These are phyloP conservation scores for Cucurbita ficifolia DNA, from an alignment of 306 rosid genomes.

Conservation along the genomic window DNA sequence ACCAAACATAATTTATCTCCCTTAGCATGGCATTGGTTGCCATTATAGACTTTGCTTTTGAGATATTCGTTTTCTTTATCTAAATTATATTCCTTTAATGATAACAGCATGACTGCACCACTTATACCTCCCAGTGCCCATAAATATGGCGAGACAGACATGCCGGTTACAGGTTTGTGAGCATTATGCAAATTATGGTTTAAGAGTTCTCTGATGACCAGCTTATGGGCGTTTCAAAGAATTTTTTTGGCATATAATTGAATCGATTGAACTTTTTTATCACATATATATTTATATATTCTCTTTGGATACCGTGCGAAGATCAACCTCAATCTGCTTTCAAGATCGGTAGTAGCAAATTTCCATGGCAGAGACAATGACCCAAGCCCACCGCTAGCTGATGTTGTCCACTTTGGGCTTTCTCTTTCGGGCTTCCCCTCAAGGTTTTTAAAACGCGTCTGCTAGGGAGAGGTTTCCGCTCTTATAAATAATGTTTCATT, in stretches of 20 bases:
- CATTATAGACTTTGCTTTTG: not conserved
- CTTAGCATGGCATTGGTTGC: not conserved
- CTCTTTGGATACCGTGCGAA: no score
- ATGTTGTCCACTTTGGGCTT: no score
- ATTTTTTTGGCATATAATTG: no score
- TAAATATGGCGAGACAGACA: constrained; percentile 65
- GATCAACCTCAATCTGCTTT: no score
- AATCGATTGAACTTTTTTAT: not conserved
- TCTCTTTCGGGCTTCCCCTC: no score
- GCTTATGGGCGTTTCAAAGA: not conserved
- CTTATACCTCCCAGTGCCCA: constrained; percentile 65
- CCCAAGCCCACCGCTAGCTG: no score
- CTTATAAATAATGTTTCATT: no score
- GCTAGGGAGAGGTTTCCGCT: no score
- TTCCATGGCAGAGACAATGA: no score
- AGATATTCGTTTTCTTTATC: not conserved
- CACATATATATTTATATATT: not conserved
- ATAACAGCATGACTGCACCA: constrained; percentile 86
- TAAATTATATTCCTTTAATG: constrained; percentile 1
- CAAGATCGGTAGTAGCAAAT: no score
- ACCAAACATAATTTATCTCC: not conserved
- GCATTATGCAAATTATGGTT: not conserved
- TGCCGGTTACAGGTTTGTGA: constrained; percentile 57
- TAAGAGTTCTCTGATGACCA: not conserved
- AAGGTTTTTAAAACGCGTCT: no score